Conservation (phyloP, 129 eudicot genomes). For the Flaveria bidentis region DNA sequence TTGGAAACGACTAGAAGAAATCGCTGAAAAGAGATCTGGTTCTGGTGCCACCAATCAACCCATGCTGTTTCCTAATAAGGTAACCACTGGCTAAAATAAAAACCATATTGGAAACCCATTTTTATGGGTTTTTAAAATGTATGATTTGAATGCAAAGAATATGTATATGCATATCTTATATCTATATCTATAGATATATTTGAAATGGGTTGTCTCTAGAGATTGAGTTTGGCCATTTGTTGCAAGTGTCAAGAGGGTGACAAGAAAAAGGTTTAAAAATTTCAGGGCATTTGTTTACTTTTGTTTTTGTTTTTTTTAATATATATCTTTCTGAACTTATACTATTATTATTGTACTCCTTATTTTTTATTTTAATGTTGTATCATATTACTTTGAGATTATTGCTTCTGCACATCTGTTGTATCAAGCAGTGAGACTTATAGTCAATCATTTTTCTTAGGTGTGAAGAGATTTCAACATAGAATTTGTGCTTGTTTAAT, state of each 20-base stretch:
- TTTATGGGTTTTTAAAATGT: conserved; percentile 17
- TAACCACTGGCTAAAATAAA: conserved; percentile 37
- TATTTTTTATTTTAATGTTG: conserved; percentile 23
- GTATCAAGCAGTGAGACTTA: too few relatives aligned
- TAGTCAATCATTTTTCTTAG: too few relatives aligned
- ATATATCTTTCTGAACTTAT: conserved; percentile 21
- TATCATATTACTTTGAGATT: conserved; percentile 34
- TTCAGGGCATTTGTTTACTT: conserved; percentile 33
- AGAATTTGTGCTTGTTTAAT: too few relatives aligned
- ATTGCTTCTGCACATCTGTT: background rate
- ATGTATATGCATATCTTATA: conserved; percentile 42
- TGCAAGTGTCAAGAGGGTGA: conserved; percentile 36
- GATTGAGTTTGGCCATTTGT: conserved; percentile 37
- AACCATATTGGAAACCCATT: background rate
- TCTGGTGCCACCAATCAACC: conserved; percentile 37
- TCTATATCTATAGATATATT: conserved; percentile 19
- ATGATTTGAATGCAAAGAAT: conserved; percentile 38
- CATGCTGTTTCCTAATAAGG: conserved; percentile 41
- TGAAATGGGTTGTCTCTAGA: conserved; percentile 35
- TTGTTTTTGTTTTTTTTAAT: background rate
- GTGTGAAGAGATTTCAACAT: too few relatives aligned
- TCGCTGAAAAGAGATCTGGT: conserved; percentile 54
- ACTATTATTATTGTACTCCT: conserved; percentile 23
- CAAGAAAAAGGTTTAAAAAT: conserved; percentile 10
- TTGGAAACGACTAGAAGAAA: conserved; percentile 76